These are phyloP conservation scores for Hypoxylon sp. DNA, from an alignment of 2,329 filamentous ascomycete genomes.

Conservation along the genomic window DNA sequence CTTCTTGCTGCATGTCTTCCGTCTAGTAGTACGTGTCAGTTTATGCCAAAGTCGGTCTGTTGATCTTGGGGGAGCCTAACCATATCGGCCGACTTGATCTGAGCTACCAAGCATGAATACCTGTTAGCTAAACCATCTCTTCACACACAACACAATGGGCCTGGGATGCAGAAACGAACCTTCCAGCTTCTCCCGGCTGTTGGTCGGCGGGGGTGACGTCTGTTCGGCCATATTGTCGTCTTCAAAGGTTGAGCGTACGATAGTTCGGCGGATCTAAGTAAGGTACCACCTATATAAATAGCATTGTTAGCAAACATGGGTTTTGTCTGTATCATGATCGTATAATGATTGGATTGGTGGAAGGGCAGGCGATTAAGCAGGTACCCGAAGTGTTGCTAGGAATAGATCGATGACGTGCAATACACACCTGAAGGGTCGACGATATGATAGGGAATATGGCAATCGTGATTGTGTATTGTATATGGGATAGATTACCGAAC, in stretches of 20 bases:
- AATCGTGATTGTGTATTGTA: no score
- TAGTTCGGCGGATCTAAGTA: no score
- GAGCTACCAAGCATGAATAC: slow-evolving; percentile 64
- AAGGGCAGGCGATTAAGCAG: no score
- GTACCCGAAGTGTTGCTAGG: neutral
- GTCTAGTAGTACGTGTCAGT: slow-evolving; percentile 66
- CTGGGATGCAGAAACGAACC: slow-evolving; percentile 39
- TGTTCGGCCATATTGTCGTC: slow-evolving; percentile 42
- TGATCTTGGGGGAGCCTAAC: slow-evolving; percentile 60
- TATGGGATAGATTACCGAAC: no score
- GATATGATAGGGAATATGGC: neutral
- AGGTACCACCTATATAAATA: no score
- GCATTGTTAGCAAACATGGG: slow-evolving; percentile 13
- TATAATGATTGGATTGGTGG: neutral
- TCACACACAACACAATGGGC: no score
- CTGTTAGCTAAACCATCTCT: slow-evolving; percentile 29
- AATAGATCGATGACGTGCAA: neutral
- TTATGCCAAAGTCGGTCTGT: slow-evolving; percentile 17
- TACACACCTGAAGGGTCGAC: slow-evolving; percentile 14
- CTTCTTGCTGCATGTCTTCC: slow-evolving; percentile 96
- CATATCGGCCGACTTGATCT: slow-evolving; percentile 99
- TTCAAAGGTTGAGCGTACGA: neutral
- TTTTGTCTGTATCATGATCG: neutral
- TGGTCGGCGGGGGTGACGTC: slow-evolving; percentile 42
- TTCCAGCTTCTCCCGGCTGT: slow-evolving; percentile 46